Percentiles rank a stretch among this genome's conserved stretches.
These are phyloP conservation scores for Wickerhamiella siamensis DNA, from an alignment of 805 yeast species.

Conservation along the genomic window DNA sequence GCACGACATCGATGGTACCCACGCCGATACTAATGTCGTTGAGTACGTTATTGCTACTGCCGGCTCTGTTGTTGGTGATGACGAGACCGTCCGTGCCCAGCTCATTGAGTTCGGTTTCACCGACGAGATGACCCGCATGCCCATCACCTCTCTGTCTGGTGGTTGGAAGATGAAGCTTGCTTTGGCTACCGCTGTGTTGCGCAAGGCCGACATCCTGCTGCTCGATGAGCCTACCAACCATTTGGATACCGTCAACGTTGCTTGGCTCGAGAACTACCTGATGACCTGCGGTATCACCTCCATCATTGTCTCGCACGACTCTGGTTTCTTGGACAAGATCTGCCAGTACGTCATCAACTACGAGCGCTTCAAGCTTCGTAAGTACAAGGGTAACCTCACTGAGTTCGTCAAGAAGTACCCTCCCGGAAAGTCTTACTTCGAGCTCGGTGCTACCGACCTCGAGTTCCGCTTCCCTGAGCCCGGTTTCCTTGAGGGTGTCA, in stretches of 20 bases:
- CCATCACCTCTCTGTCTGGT: conserved; percentile 64
- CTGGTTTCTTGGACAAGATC: conserved; percentile 87
- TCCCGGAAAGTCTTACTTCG: conserved; percentile 91
- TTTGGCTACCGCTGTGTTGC: conserved; percentile 95
- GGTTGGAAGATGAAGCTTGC: conserved; percentile 99
- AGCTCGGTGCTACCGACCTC: conserved; percentile 80
- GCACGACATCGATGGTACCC: conserved; percentile 90
- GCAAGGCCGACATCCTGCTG: conserved; percentile 88
- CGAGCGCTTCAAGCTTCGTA: conserved; percentile 85
- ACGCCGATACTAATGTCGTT: conserved; percentile 80
- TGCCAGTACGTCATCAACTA: conserved; percentile 96
- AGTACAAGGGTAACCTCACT: conserved; percentile 91
- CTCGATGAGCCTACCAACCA: conserved; percentile 98
- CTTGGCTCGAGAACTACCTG: conserved; percentile 86
- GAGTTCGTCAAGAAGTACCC: conserved; percentile 86
- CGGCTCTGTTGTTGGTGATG: conserved; percentile 56
- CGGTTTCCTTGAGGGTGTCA: conserved; percentile 93
- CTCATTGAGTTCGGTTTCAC: conserved; percentile 80
- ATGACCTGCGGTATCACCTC: conserved; percentile 70
- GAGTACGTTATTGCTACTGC: conserved; percentile 71
- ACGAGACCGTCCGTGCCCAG: conserved; percentile 60
- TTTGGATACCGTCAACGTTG: conserved; percentile 84
- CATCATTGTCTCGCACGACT: conserved; percentile 92
- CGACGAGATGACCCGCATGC: conserved; percentile 80
- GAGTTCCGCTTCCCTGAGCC: conserved; percentile 99